phyloP scores from a whole-genome alignment of 768 basidiomycete genomes.

The Macrolepiota fuliginosa region DNA sequence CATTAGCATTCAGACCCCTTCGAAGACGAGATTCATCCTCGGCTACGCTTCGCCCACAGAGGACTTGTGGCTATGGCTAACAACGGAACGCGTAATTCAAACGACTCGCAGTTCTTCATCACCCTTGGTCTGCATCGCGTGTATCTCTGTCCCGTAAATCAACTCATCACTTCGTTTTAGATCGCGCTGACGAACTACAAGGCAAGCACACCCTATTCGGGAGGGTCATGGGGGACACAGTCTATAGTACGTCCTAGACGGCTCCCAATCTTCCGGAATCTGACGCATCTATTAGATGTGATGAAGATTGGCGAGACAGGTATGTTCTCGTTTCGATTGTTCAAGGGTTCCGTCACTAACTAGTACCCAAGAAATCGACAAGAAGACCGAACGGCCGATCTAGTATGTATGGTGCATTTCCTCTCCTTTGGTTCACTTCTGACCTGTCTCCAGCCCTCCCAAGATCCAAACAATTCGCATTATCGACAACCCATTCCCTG shows the following conservation, averaged over 20 bases:
- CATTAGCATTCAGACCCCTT: slow-evolving; percentile 66
- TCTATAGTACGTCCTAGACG: slow-evolving; percentile 66
- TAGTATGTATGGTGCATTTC: slow-evolving; percentile 51
- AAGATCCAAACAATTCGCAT: slow-evolving; percentile 86
- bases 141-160: not conserved
- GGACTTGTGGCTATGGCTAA: slow-evolving; percentile 96
- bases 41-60: slow-evolving; percentile 85
- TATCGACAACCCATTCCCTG: slow-evolving; percentile 90
- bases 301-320: slow-evolving; percentile 90
- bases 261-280: not conserved
- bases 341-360: not conserved
- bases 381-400: slow-evolving; percentile 64
- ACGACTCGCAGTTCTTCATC: slow-evolving; percentile 94
- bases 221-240: slow-evolving; percentile 81
- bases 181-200: slow-evolving; percentile 89
- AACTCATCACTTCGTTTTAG: slow-evolving; percentile 34
- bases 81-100: slow-evolving; percentile 80
- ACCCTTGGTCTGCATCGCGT: slow-evolving; percentile 64
- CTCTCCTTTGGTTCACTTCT: not conserved
- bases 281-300: slow-evolving; percentile 54
- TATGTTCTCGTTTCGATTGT: slow-evolving; percentile 30
- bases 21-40: slow-evolving; percentile 91
- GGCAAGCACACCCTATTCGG: slow-evolving; percentile 96
- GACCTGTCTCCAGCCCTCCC: slow-evolving; percentile 61
- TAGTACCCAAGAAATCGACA: slow-evolving; percentile 56